These are phyloP conservation scores for Paraphoma chrysanthemicola DNA, from an alignment of 2,329 filamentous ascomycete genomes.

Conservation along the genomic window DNA sequence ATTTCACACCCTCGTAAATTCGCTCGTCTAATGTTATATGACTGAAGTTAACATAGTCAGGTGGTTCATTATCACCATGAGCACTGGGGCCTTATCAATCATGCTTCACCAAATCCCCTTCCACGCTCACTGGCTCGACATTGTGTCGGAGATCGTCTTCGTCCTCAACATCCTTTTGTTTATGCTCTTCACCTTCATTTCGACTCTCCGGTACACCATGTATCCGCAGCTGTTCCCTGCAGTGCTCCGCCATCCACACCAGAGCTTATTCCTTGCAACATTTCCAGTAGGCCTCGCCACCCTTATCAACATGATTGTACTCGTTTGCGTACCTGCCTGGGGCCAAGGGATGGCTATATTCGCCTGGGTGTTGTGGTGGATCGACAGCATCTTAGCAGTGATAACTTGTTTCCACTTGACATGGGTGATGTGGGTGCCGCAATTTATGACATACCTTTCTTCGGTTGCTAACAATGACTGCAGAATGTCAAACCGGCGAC, in stretches of 20 bases:
- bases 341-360: slow-evolving; percentile 56
- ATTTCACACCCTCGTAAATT: slow-evolving; percentile 3
- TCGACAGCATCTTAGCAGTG: slow-evolving; percentile 48
- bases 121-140: slow-evolving; percentile 60
- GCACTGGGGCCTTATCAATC: slow-evolving; percentile 70
- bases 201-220: slow-evolving; percentile 63
- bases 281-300: slow-evolving; percentile 71
- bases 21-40: not conserved
- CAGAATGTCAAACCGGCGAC: slow-evolving; percentile 3
- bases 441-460: not conserved
- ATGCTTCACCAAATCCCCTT: slow-evolving; percentile 68
- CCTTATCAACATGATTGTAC: slow-evolving; percentile 68
- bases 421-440: slow-evolving; percentile 55
- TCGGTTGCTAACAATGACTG: not conserved
- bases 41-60: not conserved
- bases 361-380: slow-evolving; percentile 55
- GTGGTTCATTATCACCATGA: slow-evolving; percentile 52
- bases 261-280: slow-evolving; percentile 69
- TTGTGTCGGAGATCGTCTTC: slow-evolving; percentile 55
- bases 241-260: slow-evolving; percentile 67
- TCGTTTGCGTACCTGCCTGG: slow-evolving; percentile 64
- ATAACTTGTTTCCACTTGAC: slow-evolving; percentile 13
- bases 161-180: slow-evolving; percentile 64
- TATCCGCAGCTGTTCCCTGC: slow-evolving; percentile 67
- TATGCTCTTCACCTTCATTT: slow-evolving; percentile 58